These are phyloP conservation scores for Dittrichia graveolens DNA, from an alignment of 129 eudicot species.

Conservation along the genomic window DNA sequence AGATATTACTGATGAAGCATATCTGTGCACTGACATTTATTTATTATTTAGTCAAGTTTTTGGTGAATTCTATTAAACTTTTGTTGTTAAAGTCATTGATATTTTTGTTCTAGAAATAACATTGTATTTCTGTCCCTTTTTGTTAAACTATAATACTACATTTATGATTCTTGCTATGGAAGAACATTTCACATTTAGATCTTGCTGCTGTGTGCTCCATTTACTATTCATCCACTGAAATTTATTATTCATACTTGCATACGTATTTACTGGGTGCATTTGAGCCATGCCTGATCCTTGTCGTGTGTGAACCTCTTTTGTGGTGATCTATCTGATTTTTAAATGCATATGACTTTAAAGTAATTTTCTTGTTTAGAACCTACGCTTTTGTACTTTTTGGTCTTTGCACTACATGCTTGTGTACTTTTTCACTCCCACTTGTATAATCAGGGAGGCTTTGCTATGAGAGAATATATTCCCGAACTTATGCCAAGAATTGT, in stretches of 20 bases:
- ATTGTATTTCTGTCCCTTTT: background rate
- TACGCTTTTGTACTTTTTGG: conserved; percentile 7
- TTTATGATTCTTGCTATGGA: background rate
- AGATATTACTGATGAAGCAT: background rate
- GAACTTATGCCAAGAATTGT: conserved; percentile 93
- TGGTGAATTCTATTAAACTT: background rate
- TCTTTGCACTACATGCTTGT: background rate
- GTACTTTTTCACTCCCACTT: conserved; percentile 13
- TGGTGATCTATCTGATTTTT: background rate
- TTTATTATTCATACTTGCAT: conserved; percentile 5
- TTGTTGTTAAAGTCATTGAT: background rate
- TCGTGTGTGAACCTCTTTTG: conserved; percentile 16
- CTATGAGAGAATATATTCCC: conserved; percentile 86
- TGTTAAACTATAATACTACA: background rate
- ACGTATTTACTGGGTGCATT: conserved; percentile 4
- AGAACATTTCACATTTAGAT: background rate
- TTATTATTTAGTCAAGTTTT: background rate
- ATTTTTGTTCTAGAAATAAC: background rate
- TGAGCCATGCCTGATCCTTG: conserved; percentile 25
- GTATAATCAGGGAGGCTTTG: conserved; percentile 89
- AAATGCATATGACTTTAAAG: background rate
- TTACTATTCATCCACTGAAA: conserved; percentile 12
- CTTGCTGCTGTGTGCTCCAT: background rate
- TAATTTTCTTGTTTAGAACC: conserved; percentile 1
- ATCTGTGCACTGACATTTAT: conserved; percentile 5